These are phyloP conservation scores for Sphagnum magellanicum DNA, from an alignment of 228 moss, liverwort and hornwort genomes.

Conservation along the genomic window DNA sequence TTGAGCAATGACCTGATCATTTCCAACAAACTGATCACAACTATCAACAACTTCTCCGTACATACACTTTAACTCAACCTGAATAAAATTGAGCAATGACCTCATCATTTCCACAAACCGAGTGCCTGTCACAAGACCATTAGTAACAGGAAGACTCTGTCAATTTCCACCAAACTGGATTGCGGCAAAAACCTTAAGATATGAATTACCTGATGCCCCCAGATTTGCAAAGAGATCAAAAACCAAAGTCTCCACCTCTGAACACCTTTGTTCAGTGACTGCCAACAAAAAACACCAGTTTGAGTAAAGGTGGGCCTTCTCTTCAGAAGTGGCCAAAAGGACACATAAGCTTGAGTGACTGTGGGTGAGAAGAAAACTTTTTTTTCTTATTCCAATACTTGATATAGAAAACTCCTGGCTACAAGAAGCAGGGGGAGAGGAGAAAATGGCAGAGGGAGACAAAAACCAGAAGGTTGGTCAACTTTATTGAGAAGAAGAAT, in stretches of 20 bases:
- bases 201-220: conserved; percentile 54
- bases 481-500: conserved; percentile 94
- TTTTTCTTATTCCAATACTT: neutral
- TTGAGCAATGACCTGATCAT: too few species aligned
- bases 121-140: too few species aligned
- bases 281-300: neutral
- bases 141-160: too few species aligned
- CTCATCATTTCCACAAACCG: too few species aligned
- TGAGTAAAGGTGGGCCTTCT: too few species aligned
- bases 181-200: neutral
- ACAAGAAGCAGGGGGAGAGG: neutral
- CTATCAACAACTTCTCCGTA: too few species aligned
- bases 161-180: too few species aligned
- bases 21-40: too few species aligned
- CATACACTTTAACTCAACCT: too few species aligned
- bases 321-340: neutral
- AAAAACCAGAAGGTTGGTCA: conserved; percentile 67
- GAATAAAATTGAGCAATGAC: too few species aligned
- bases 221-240: conserved; percentile 94
- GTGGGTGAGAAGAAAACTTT: too few species aligned
- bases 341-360: too few species aligned
- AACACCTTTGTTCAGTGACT: conserved; percentile 87
- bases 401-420: neutral
- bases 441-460: neutral
- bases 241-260: conserved; percentile 93